phyloP scores from a whole-genome alignment of 345 rosid genomes.

The Boechera divaricarpa region DNA sequence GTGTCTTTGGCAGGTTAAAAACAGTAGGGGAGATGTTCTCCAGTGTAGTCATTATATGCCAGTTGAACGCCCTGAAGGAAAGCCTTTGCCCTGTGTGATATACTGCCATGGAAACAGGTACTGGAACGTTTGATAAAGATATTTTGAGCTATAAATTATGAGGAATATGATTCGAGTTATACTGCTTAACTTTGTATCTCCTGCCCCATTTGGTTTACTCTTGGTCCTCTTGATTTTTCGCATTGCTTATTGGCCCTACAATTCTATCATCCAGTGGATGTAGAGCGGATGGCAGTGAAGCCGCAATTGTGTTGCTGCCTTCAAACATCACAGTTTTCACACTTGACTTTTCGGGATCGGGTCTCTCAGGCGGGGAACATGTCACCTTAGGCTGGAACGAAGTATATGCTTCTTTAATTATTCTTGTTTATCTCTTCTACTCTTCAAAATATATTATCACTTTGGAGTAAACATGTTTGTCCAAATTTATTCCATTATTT shows the following conservation, averaged over 20 bases:
- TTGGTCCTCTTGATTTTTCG: constrained; percentile 1
- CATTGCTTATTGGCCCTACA: constrained; percentile 15
- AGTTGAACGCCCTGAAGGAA: constrained; percentile 66
- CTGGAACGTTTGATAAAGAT: not conserved
- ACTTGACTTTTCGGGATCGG: constrained; percentile 95
- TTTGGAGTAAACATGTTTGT: constrained; percentile 3
- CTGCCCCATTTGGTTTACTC: constrained; percentile 4
- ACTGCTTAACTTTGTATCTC: not conserved
- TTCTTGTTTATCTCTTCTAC: constrained; percentile 4
- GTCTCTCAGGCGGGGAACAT: constrained; percentile 86
- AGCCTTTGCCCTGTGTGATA: constrained; percentile 91
- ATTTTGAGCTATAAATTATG: not conserved
- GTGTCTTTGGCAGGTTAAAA: constrained; percentile 64
- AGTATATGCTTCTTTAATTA: constrained; percentile 52
- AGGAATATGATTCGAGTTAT: not conserved
- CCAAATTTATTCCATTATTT: not conserved
- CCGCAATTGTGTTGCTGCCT: constrained; percentile 82
- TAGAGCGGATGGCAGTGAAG: constrained; percentile 96
- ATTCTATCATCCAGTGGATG: constrained; percentile 66
- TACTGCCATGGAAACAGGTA: constrained; percentile 99
- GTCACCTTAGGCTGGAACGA: constrained; percentile 92
- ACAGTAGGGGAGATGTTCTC: constrained; percentile 74
- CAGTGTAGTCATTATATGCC: constrained; percentile 94
- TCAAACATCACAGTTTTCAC: constrained; percentile 91
- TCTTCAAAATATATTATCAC: constrained; percentile 3